phyloP scores from a whole-genome alignment of 768 basidiomycete species.

The Rhodotorula graminis region DNA sequence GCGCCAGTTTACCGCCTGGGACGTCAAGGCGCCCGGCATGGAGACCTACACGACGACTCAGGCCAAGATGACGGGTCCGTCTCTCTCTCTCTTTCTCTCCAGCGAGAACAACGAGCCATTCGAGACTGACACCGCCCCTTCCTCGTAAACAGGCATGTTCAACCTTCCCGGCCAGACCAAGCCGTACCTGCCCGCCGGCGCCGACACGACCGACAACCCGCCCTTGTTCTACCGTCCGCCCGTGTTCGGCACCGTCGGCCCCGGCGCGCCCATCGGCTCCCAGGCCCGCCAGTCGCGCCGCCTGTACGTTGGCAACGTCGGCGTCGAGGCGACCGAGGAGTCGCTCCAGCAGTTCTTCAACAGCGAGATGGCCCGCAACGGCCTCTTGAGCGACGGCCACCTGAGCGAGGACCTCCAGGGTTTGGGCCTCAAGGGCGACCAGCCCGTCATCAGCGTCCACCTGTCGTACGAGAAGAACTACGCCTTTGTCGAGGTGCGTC shows the following conservation, averaged over 20 bases:
- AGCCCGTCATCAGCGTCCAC: constrained; percentile 85
- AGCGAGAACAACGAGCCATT: too few species aligned
- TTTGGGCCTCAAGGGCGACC: constrained; percentile 62
- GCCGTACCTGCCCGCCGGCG: constrained; percentile 58
- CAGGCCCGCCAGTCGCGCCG: constrained; percentile 78
- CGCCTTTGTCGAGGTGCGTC: constrained; percentile 87
- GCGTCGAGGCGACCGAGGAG: constrained; percentile 86
- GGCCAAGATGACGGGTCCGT: constrained; percentile 92
- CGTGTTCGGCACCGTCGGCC: constrained; percentile 53
- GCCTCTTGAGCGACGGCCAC: constrained; percentile 50
- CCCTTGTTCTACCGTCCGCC: constrained; percentile 38
- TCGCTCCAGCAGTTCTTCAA: constrained; percentile 93
- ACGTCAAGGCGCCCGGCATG: constrained; percentile 90
- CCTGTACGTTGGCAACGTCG: constrained; percentile 94
- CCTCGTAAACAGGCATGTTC: constrained; percentile 65
- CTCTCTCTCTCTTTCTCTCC: neutral
- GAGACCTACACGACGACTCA: constrained; percentile 92
- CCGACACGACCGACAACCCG: constrained; percentile 55
- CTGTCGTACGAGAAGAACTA: constrained; percentile 99
- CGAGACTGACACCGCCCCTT: neutral
- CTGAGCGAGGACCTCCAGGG: constrained; percentile 45
- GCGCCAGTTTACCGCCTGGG: constrained; percentile 89
- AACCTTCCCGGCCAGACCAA: constrained; percentile 76
- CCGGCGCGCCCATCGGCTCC: constrained; percentile 36
- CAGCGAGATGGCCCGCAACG: constrained; percentile 87